These are phyloP conservation scores for Coprinellus micaceus DNA, from an alignment of 768 basidiomycete genomes.

Conservation along the genomic window DNA sequence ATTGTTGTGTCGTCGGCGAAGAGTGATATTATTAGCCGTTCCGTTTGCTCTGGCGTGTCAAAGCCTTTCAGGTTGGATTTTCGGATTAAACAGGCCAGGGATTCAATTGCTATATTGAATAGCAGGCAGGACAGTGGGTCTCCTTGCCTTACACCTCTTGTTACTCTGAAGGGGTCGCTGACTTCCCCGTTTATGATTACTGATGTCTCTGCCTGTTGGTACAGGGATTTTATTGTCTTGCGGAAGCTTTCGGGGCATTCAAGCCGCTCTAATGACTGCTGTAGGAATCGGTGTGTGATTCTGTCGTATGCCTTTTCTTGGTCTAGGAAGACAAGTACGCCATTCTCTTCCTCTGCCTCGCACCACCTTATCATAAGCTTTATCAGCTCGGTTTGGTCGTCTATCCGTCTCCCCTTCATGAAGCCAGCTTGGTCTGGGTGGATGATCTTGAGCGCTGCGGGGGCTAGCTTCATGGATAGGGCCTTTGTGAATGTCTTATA, in stretches of 20 bases:
- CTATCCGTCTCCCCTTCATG: conserved; percentile 26
- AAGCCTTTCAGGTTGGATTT: conserved; percentile 27
- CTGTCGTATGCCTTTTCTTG: conserved; percentile 39
- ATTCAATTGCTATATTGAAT: conserved; percentile 37
- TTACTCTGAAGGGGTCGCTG: conserved; percentile 24
- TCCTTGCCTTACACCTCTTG: conserved; percentile 32
- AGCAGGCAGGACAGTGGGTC: conserved; percentile 38
- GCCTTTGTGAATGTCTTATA: conserved; percentile 30
- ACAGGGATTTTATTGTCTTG: conserved; percentile 25
- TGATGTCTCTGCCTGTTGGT: conserved; percentile 22
- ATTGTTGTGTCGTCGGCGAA: conserved; percentile 42
- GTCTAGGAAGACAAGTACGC: conserved; percentile 25
- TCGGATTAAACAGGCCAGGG: conserved; percentile 28
- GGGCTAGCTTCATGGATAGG: conserved; percentile 15
- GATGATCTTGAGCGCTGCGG: conserved; percentile 16
- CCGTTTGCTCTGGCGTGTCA: conserved; percentile 10
- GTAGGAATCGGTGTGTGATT: conserved; percentile 28
- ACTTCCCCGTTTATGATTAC: conserved; percentile 32
- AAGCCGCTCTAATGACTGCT: conserved; percentile 14
- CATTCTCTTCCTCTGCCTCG: conserved; percentile 23
- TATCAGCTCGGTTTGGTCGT: conserved; percentile 29
- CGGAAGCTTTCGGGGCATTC: conserved; percentile 20
- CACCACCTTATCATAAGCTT: conserved; percentile 22
- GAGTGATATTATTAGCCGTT: conserved; percentile 26
- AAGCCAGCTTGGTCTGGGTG: conserved; percentile 39